These are phyloP conservation scores for Exophiala viscosa DNA, from an alignment of 2,329 filamentous ascomycete species.

Conservation along the genomic window DNA sequence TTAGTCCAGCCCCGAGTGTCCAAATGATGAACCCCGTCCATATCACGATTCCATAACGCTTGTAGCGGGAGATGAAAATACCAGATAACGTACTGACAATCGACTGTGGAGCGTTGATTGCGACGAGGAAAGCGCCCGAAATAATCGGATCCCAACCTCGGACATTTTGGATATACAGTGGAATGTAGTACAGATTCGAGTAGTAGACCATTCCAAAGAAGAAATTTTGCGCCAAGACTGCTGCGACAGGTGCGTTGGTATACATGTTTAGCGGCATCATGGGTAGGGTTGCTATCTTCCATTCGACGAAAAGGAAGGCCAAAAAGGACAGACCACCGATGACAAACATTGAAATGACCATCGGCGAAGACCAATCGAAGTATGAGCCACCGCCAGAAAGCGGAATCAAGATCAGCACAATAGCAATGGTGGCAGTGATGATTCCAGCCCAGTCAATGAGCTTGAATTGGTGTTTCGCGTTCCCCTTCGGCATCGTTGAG, in stretches of 20 bases:
- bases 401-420: slow-evolving; percentile 3
- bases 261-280: slow-evolving; percentile 43
- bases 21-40: slow-evolving; percentile 46
- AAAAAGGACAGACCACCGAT: slow-evolving; percentile 62
- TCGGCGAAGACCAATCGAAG: slow-evolving; percentile 69
- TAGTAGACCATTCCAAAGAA: slow-evolving; percentile 60
- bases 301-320: slow-evolving; percentile 65
- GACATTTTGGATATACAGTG: slow-evolving; percentile 60
- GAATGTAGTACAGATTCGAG: slow-evolving; percentile 58
- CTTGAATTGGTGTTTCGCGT: background rate
- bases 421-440: background rate
- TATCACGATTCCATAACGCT: slow-evolving; percentile 59
- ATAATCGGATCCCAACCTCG: slow-evolving; percentile 43
- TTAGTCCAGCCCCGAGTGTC: slow-evolving; percentile 53
- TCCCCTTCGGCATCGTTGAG: background rate
- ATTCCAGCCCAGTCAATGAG: background rate
- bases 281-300: slow-evolving; percentile 38
- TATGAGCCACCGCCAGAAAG: slow-evolving; percentile 64
- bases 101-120: slow-evolving; percentile 49
- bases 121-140: slow-evolving; percentile 52
- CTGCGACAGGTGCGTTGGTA: slow-evolving; percentile 49
- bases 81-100: slow-evolving; percentile 36
- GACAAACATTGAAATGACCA: slow-evolving; percentile 71
- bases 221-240: slow-evolving; percentile 58
- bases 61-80: slow-evolving; percentile 55